phyloP scores from a whole-genome alignment of 2,329 filamentous ascomycete species.

The Ramularia endophylla region DNA sequence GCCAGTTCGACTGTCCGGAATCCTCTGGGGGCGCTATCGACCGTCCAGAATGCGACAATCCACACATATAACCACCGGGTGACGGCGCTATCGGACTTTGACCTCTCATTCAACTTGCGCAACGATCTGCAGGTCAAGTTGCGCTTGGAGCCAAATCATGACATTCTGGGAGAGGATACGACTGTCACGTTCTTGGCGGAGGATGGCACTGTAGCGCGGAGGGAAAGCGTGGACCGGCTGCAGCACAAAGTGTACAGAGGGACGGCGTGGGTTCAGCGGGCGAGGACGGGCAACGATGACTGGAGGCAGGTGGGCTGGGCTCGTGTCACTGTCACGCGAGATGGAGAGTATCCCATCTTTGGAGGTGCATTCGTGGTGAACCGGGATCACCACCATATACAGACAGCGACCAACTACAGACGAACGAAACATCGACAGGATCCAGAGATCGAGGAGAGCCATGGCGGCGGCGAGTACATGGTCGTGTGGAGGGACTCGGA shows the following conservation, averaged over 20 bases:
- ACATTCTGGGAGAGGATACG: slow-evolving; percentile 74
- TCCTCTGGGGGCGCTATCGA: slow-evolving; percentile 67
- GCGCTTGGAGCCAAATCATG: slow-evolving; percentile 80
- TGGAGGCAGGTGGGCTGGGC: slow-evolving; percentile 88
- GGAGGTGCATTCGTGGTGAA: slow-evolving; percentile 81
- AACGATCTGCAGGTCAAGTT: slow-evolving; percentile 67
- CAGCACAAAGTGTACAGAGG: slow-evolving; percentile 84
- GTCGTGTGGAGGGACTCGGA: slow-evolving; percentile 90
- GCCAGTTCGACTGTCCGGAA: slow-evolving; percentile 62
- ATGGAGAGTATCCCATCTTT: slow-evolving; percentile 75
- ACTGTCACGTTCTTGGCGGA: slow-evolving; percentile 64
- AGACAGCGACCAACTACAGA: slow-evolving; percentile 67
- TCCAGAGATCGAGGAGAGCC: slow-evolving; percentile 51
- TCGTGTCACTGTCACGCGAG: slow-evolving; percentile 67
- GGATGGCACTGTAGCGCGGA: slow-evolving; percentile 61
- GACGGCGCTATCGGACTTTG: slow-evolving; percentile 75
- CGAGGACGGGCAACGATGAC: slow-evolving; percentile 47
- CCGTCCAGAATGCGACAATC: slow-evolving; percentile 68
- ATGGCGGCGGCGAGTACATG: slow-evolving; percentile 67
- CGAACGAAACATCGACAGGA: slow-evolving; percentile 67
- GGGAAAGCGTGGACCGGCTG: slow-evolving; percentile 65
- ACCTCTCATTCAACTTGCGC: slow-evolving; percentile 70
- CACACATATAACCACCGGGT: slow-evolving; percentile 73
- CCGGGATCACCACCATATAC: slow-evolving; percentile 80
- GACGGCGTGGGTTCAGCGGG: slow-evolving; percentile 59